Percentiles rank a stretch among this genome's conserved stretches.
These are phyloP conservation scores for Lentinula sp. DNA, from an alignment of 768 basidiomycete genomes.

Conservation along the genomic window DNA sequence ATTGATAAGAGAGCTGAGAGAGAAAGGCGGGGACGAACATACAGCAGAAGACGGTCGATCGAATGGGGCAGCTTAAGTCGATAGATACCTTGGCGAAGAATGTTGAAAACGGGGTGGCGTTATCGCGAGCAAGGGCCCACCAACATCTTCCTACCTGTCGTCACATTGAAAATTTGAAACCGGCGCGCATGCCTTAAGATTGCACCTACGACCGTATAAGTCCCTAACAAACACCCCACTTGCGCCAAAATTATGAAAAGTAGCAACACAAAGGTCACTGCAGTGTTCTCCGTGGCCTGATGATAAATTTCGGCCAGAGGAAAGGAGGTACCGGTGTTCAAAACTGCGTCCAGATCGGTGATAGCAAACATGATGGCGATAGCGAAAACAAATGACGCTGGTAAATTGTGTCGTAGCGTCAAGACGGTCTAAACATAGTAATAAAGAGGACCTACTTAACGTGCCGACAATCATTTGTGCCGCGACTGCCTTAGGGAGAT, in stretches of 20 bases:
- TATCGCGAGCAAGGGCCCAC: constrained; percentile 12
- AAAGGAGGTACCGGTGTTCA: constrained; percentile 10
- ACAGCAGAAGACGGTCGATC: constrained; percentile 11
- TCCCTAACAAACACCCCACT: constrained; percentile 8
- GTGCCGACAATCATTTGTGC: constrained; percentile 10
- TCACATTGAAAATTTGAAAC: neutral
- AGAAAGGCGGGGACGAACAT: neutral
- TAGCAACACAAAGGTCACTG: constrained; percentile 8
- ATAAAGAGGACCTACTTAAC: constrained; percentile 1
- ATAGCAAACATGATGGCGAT: constrained; percentile 12
- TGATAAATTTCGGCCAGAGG: constrained; percentile 11
- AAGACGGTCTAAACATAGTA: neutral
- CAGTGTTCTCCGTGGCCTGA: constrained; percentile 11
- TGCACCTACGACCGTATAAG: constrained; percentile 8
- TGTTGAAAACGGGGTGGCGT: constrained; percentile 10
- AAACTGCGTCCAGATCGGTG: constrained; percentile 12
- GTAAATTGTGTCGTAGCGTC: neutral
- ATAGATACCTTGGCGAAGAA: constrained; percentile 9
- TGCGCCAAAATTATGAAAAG: constrained; percentile 9
- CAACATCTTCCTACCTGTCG: constrained; percentile 9
- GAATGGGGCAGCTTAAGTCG: constrained; percentile 10
- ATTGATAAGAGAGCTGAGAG: neutral
- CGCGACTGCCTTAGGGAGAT: constrained; percentile 11
- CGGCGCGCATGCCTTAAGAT: neutral
- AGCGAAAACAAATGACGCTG: constrained; percentile 9